phyloP scores from a whole-genome alignment of 192 early-diverging fungal genomes.

The Podila epigama region DNA sequence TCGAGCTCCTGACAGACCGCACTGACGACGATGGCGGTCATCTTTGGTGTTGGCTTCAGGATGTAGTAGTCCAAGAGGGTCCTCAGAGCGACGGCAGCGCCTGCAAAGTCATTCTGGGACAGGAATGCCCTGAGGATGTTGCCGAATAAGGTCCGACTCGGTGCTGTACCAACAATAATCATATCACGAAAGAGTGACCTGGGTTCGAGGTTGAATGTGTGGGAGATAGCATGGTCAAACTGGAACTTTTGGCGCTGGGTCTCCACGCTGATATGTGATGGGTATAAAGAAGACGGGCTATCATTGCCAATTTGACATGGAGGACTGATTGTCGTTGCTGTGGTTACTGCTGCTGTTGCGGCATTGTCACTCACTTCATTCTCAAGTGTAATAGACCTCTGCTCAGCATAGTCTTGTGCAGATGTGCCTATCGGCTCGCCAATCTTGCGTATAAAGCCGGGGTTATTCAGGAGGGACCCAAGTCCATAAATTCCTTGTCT shows the following conservation, averaged over 20 bases:
- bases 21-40: constrained; percentile 31
- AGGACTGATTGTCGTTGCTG: background rate
- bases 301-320: background rate
- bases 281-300: no score
- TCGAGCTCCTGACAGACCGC: constrained; percentile 27
- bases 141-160: constrained; percentile 22
- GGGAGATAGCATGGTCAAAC: constrained; percentile 12
- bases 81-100: constrained; percentile 21
- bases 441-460: constrained; percentile 11
- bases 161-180: constrained; percentile 36
- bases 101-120: constrained; percentile 22
- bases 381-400: constrained; percentile 2
- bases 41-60: constrained; percentile 31
- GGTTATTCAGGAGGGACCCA: constrained; percentile 3
- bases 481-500: constrained; percentile 13
- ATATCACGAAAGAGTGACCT: constrained; percentile 36
- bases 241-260: constrained; percentile 4
- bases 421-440: constrained; percentile 8
- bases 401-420: background rate
- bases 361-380: background rate
- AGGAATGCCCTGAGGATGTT: constrained; percentile 41
- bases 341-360: background rate
- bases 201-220: constrained; percentile 7
- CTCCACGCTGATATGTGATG: no score
- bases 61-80: constrained; percentile 23